These are phyloP conservation scores for Ambrosia artemisiifolia DNA, from an alignment of 129 eudicot genomes.

Conservation along the genomic window DNA sequence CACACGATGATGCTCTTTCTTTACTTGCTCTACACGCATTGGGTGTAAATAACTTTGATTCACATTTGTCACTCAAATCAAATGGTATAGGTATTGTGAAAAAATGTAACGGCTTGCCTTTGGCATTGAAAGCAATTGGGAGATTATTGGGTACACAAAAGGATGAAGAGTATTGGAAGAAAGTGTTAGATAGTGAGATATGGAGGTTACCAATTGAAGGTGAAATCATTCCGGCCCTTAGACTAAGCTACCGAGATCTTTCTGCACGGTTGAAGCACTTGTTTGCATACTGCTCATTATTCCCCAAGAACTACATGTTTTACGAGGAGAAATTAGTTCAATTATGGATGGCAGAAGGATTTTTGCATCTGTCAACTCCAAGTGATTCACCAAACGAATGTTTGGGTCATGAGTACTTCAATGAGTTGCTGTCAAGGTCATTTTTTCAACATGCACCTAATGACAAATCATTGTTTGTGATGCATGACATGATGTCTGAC, in stretches of 20 bases:
- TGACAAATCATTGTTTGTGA: background rate
- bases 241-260: slow-evolving; percentile 1
- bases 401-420: slow-evolving; percentile 4
- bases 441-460: background rate
- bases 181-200: background rate
- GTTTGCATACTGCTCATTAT: background rate
- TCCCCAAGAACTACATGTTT: background rate
- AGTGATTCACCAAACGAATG: background rate
- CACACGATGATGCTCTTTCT: no score
- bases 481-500: background rate
- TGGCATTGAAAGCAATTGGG: no score
- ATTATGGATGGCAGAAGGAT: slow-evolving; percentile 8
- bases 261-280: background rate
- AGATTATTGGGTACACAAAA: no score
- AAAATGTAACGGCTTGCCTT: no score
- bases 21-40: no score
- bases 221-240: background rate
- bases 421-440: background rate
- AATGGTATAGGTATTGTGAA: no score
- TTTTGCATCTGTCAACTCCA: background rate
- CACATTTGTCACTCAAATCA: no score
- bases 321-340: background rate
- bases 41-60: no score
- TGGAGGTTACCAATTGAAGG: background rate
- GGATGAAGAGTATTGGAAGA: background rate